Evolutionary conservation across 1,284 basidiomycete species (phyloP).

Genomic region (Pholiota adiposa): DNA sequence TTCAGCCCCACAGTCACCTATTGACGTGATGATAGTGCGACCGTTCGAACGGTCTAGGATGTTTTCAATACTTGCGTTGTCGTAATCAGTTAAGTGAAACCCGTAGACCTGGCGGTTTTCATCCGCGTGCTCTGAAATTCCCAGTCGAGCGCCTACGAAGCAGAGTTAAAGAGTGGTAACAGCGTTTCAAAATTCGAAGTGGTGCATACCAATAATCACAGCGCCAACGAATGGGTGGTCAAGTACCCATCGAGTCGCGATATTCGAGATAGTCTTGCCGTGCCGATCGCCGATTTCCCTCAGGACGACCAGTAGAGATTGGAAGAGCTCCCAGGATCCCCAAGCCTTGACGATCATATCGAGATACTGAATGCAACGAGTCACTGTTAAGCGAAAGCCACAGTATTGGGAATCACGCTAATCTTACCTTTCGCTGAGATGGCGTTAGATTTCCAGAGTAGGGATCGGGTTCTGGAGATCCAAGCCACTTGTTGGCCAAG

Average conservation of each 20-base stretch:
- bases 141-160: slow-evolving; percentile 66
- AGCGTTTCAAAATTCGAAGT: not conserved
- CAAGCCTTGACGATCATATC: slow-evolving; percentile 80
- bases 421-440: slow-evolving; percentile 76
- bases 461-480: slow-evolving; percentile 67
- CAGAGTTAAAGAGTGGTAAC: not conserved
- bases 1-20: slow-evolving; percentile 84
- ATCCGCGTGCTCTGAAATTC: slow-evolving; percentile 73
- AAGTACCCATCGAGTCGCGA: slow-evolving; percentile 81
- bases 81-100: slow-evolving; percentile 58
- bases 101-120: slow-evolving; percentile 70
- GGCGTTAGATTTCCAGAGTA: slow-evolving; percentile 71
- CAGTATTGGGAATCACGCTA: slow-evolving; percentile 12
- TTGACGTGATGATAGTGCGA: slow-evolving; percentile 60
- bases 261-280: slow-evolving; percentile 73
- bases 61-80: slow-evolving; percentile 62
- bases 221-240: slow-evolving; percentile 80
- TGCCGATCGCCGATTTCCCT: slow-evolving; percentile 70
- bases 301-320: slow-evolving; percentile 61
- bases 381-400: not conserved
- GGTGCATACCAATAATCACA: slow-evolving; percentile 69
- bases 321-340: slow-evolving; percentile 80
- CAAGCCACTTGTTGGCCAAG: slow-evolving; percentile 76
- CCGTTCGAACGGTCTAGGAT: slow-evolving; percentile 65
- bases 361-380: slow-evolving; percentile 59